Conservation (phyloP, 129 eudicot genomes). For the Chrysanthemum seticuspe region DNA sequence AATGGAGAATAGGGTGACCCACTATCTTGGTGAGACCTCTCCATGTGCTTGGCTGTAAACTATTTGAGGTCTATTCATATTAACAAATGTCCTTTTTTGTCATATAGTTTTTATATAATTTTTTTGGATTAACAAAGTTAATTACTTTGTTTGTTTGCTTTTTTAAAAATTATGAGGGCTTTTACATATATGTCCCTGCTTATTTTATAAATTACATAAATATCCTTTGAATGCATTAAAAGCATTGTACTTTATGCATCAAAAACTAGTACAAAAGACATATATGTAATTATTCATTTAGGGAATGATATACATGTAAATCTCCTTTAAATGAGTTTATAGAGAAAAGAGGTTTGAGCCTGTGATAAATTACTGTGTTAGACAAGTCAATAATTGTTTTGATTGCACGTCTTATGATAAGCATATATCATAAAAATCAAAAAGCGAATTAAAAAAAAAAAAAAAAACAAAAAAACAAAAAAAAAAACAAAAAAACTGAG, state of each 20-base stretch:
- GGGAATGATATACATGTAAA: no score
- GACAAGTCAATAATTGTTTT: not conserved
- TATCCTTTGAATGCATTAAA: no score
- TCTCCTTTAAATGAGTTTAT: no score
- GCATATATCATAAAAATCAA: conserved; percentile 4
- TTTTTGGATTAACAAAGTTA: conserved; percentile 8
- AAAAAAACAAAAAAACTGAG: not conserved
- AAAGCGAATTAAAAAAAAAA: conserved; percentile 5
- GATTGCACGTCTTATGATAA: conserved; percentile 16
- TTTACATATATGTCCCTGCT: no score
- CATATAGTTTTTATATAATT: conserved; percentile 5
- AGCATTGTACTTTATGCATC: no score
- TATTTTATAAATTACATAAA: no score
- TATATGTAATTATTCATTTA: no score
- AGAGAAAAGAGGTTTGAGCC: not conserved
- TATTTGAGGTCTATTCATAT: conserved; percentile 38
- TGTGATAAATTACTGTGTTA: not conserved
- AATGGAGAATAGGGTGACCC: conserved; percentile 45
- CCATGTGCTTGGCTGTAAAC: conserved; percentile 45
- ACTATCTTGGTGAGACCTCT: conserved; percentile 38
- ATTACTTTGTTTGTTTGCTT: not conserved
- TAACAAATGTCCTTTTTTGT: conserved; percentile 12
- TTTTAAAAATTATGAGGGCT: not conserved
- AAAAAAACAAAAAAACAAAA: no score
- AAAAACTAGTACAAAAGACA: no score